phyloP scores from a whole-genome alignment of 2,329 filamentous ascomycete genomes.

The Diaporthe capsici region DNA sequence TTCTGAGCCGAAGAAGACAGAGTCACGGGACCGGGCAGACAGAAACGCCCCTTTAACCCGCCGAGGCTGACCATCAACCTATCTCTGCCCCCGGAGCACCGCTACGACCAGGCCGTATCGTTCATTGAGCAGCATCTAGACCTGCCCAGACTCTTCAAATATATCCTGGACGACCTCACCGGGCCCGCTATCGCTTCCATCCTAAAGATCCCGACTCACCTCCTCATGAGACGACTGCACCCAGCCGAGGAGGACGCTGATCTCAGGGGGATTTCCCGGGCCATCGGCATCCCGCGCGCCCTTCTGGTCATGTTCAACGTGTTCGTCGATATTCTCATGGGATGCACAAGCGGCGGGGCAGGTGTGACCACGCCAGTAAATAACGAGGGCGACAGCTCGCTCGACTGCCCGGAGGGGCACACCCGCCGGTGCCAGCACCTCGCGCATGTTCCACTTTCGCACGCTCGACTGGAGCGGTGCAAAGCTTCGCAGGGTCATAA shows the following conservation, averaged over 20 bases:
- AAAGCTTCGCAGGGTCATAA: neutral
- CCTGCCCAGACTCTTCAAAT: neutral
- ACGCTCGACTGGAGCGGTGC: neutral
- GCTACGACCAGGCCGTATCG: neutral
- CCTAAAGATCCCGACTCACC: neutral
- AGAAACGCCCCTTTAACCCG: neutral
- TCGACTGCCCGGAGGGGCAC: neutral
- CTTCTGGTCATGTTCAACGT: neutral
- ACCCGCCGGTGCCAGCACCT: neutral
- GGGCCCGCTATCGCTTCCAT: neutral
- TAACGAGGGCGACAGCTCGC: neutral
- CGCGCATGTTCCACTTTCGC: neutral
- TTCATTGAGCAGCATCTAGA: neutral
- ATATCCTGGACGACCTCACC: neutral
- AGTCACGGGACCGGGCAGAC: neutral
- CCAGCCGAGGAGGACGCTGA: neutral
- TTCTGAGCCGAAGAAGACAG: neutral
- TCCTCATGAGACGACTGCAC: neutral
- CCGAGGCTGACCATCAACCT: neutral
- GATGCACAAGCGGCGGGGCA: neutral
- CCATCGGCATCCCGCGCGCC: neutral
- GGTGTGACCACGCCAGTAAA: neutral
- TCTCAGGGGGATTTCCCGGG: neutral
- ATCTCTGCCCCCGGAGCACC: neutral
- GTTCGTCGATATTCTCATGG: neutral